Base-by-base conservation (phyloP, 2,329 filamentous ascomycete genomes). In the Bretziella fagacearum region DNA sequence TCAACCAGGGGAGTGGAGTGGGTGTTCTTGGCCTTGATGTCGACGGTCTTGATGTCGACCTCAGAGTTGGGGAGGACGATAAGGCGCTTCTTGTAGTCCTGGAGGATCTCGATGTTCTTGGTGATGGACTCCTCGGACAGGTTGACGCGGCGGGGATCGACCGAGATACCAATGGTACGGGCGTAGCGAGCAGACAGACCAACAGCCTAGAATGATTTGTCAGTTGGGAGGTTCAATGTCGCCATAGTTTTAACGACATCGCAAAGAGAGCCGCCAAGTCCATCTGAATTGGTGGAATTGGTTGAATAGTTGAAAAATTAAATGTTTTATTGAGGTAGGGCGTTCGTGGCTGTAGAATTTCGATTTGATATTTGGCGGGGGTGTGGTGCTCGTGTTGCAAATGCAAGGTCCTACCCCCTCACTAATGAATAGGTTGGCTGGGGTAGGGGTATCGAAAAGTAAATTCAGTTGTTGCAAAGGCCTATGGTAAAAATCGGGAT, bases 61-160 rank as follows among this genome's bases (percentile, higher is more conserved):
- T 49, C 50, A 65, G 84, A 84, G 67, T 81, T 81, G 65, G 91
- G 91, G 77, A 98, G 95, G 65, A 98, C 78, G 67, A 98, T 94
- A 63, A 98, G 74, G 64, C 86, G 85, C 64, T 81, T 78, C 74
- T 82, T 84, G 86, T 94, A 98, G 66, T 85, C 85, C 79, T 95
- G 87, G 65, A 98, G 85, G 64, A 91, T 91, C 68, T 83, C 83
- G 60, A 98, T 89, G 72, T 98, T 98, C 75, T 76, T 75, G 67
- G 84, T 76, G 61, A 96, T 81, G 57, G 82, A 83, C 78, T 96
- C 91, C 74, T 93, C 84, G 63, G 81, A 91, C 63, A 93, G 81
- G 78, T 96, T 98, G 73, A 84, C 79, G 69, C 91, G 89, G 73
- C 91, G 89, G 69, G 78, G 74, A 70, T 98, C 91, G 72, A 98